These are phyloP conservation scores for Cytospora paraplurivora DNA, from an alignment of 2,329 filamentous ascomycete genomes.

Conservation along the genomic window DNA sequence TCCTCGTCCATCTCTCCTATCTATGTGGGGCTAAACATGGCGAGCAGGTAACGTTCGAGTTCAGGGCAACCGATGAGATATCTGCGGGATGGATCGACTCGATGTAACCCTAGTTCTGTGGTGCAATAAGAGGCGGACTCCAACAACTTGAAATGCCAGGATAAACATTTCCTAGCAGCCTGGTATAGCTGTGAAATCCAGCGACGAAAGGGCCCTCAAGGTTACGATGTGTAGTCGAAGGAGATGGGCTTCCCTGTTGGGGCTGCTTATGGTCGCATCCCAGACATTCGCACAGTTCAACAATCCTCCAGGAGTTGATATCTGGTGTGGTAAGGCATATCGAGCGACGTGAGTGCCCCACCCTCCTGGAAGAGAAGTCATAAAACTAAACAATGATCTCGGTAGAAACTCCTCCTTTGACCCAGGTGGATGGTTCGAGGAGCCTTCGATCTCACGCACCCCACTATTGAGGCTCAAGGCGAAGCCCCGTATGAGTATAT, in stretches of 20 bases:
- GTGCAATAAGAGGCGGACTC: neutral
- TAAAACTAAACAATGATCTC: neutral
- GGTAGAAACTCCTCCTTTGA: slow-evolving; percentile 47
- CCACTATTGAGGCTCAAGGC: slow-evolving; percentile 47
- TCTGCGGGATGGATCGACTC: neutral
- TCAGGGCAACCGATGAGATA: neutral
- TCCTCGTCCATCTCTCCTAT: neutral
- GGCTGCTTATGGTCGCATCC: neutral
- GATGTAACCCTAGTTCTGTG: neutral
- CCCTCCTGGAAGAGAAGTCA: neutral
- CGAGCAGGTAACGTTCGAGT: neutral
- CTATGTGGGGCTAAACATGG: neutral
- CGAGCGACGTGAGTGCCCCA: slow-evolving; percentile 14
- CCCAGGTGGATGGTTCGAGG: slow-evolving; percentile 49
- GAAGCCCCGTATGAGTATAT: slow-evolving; percentile 50
- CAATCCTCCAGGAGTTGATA: slow-evolving; percentile 27
- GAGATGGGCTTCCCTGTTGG: slow-evolving; percentile 13
- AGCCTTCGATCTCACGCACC: slow-evolving; percentile 40
- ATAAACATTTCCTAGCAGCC: neutral
- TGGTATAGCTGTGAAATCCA: neutral
- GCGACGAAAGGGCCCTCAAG: neutral
- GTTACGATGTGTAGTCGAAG: neutral
- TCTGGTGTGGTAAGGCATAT: slow-evolving; percentile 29
- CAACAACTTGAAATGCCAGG: neutral
- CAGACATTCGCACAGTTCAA: slow-evolving; percentile 24